Evolutionary conservation across 805 yeast species (phyloP).

Genomic region (Myxozyma vanderwaltii): DNA sequence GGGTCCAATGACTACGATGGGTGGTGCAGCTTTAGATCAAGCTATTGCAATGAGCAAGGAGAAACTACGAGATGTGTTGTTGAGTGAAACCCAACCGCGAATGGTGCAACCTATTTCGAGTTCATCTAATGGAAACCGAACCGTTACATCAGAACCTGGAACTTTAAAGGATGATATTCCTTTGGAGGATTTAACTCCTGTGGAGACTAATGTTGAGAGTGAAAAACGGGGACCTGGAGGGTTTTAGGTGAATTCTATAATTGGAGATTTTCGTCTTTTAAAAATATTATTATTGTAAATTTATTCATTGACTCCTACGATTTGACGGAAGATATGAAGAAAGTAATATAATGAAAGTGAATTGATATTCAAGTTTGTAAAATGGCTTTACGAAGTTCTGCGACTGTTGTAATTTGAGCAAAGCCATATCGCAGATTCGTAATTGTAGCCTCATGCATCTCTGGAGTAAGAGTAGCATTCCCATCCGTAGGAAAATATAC

Average conservation of each 20-base stretch:
- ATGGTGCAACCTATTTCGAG: not conserved
- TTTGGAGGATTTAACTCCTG: constrained; percentile 1
- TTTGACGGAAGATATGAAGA: no score
- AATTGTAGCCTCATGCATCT: constrained; percentile 23
- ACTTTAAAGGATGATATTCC: constrained; percentile 12
- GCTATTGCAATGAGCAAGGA: constrained; percentile 24
- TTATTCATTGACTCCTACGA: no score
- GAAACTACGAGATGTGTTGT: constrained; percentile 15
- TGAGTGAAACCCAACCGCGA: constrained; percentile 3
- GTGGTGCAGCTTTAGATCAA: constrained; percentile 26
- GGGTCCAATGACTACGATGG: constrained; percentile 68
- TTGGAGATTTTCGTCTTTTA: not conserved
- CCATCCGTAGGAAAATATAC: constrained; percentile 30
- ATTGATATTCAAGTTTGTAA: not conserved
- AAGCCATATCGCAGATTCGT: constrained; percentile 20
- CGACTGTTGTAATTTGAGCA: constrained; percentile 22
- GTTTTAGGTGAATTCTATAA: not conserved
- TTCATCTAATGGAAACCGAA: not conserved
- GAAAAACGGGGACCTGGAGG: constrained; percentile 5
- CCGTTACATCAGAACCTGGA: not conserved
- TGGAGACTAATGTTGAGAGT: not conserved
- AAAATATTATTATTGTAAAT: not conserved
- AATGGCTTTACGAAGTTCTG: constrained; percentile 6
- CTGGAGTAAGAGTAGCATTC: constrained; percentile 21
- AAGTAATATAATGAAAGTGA: no score